A percentile compares a stretch with the other conserved stretches of the same genome.
These are phyloP conservation scores for Rubia occidens DNA, from an alignment of 305 asterid species.

Conservation along the genomic window DNA sequence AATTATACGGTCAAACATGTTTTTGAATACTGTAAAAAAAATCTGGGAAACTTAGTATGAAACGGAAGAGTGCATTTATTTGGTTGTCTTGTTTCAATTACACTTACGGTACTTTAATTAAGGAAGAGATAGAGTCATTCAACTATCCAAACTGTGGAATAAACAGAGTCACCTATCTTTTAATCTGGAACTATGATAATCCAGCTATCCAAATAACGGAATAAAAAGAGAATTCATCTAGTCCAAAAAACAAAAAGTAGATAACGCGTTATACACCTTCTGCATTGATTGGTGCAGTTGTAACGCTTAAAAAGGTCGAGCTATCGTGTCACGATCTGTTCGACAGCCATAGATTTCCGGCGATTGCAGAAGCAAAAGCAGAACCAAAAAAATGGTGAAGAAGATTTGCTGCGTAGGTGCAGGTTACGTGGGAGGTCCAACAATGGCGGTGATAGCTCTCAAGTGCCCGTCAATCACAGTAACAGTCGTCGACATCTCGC, in stretches of 20 bases:
- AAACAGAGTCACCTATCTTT: neutral
- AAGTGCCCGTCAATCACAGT: slow-evolving; percentile 20
- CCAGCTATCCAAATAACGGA: neutral
- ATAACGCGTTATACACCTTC: neutral
- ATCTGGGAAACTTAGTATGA: too few species aligned
- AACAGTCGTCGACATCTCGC: slow-evolving; percentile 16
- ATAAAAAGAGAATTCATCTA: neutral
- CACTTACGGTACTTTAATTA: neutral
- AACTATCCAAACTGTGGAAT: neutral
- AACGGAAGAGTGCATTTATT: too few species aligned
- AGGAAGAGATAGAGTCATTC: neutral
- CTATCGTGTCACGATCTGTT: neutral
- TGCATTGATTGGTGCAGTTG: neutral
- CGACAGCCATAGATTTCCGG: neutral
- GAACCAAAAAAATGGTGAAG: slow-evolving; percentile 13
- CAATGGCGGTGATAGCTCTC: slow-evolving; percentile 21
- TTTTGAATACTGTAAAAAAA: too few species aligned
- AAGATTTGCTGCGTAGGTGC: slow-evolving; percentile 18
- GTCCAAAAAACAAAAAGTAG: neutral
- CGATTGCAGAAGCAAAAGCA: neutral
- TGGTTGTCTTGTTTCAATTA: slow-evolving; percentile 17
- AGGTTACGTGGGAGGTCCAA: slow-evolving; percentile 17
- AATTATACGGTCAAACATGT: too few species aligned
- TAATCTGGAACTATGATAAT: neutral
- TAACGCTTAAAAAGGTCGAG: neutral